A percentile compares a stretch with the other conserved stretches of the same genome.
Conservation (phyloP, 768 basidiomycete genomes). For the Collybia sp. region DNA sequence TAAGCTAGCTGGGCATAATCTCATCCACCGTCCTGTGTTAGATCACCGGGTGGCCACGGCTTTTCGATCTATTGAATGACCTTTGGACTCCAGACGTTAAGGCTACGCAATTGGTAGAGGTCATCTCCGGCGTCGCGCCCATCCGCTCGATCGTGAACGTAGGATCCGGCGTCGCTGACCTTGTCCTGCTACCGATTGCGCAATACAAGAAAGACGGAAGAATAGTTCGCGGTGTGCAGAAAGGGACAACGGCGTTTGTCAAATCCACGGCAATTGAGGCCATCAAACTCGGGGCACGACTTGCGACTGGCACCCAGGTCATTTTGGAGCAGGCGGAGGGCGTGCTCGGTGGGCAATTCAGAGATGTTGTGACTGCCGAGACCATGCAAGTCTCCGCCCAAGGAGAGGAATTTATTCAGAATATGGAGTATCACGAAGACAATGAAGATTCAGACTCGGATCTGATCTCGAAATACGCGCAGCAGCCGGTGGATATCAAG, state of each 20-base stretch:
- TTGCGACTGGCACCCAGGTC: constrained; percentile 97
- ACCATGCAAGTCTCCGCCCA: constrained; percentile 44
- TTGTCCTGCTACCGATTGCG: constrained; percentile 91
- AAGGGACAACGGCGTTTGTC: constrained; percentile 89
- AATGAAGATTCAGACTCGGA: constrained; percentile 34
- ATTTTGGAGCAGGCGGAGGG: constrained; percentile 94
- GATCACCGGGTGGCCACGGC: constrained; percentile 89
- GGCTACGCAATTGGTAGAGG: constrained; percentile 94
- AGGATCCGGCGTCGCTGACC: constrained; percentile 93
- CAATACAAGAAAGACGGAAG: constrained; percentile 98
- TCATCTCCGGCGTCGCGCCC: constrained; percentile 94
- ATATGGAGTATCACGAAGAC: constrained; percentile 10
- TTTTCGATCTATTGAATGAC: constrained; percentile 93
- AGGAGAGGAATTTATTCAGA: constrained; percentile 25
- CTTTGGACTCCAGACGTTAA: constrained; percentile 99
- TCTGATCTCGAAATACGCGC: constrained; percentile 81
- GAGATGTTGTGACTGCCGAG: constrained; percentile 61
- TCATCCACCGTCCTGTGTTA: constrained; percentile 25
- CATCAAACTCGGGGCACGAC: constrained; percentile 86
- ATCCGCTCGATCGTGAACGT: constrained; percentile 97
- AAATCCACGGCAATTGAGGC: constrained; percentile 95
- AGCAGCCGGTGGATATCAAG: constrained; percentile 78
- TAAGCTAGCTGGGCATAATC: constrained; percentile 1
- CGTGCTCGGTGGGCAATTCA: constrained; percentile 79
- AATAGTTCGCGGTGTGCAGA: constrained; percentile 88